Percentiles rank a stretch among this genome's conserved stretches.
phyloP scores from a whole-genome alignment of 129 eudicot genomes.

The Tagetes erecta region DNA sequence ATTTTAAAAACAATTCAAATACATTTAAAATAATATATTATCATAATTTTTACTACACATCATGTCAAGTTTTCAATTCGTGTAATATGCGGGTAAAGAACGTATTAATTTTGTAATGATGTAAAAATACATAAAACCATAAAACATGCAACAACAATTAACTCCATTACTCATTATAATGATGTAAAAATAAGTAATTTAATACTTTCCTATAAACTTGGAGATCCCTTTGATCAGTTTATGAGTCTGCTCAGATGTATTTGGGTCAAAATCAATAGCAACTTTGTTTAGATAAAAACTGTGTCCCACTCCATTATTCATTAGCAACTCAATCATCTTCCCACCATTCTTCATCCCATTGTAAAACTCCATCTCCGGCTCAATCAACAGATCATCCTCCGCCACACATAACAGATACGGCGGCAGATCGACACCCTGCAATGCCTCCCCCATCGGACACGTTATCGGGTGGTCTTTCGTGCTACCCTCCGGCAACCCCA shows the following conservation, averaged over 20 bases:
- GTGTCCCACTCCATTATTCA: conserved; percentile 59
- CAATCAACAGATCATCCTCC: conserved; percentile 59
- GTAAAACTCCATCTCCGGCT: conserved; percentile 67
- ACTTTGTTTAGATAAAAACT: conserved; percentile 79
- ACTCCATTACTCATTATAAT: too few relatives aligned
- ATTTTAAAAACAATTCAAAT: too few relatives aligned
- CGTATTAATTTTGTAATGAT: too few relatives aligned
- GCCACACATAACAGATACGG: conserved; percentile 69
- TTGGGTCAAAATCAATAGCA: conserved; percentile 59
- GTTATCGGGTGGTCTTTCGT: conserved; percentile 77
- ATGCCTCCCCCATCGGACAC: conserved; percentile 65
- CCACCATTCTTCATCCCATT: conserved; percentile 57
- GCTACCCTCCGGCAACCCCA: conserved; percentile 63
- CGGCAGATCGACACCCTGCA: conserved; percentile 46
- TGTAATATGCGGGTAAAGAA: too few relatives aligned
- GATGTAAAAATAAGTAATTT: too few relatives aligned
- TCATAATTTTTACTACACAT: too few relatives aligned
- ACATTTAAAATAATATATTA: too few relatives aligned
- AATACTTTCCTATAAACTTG: conserved; percentile 31
- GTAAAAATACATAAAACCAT: too few relatives aligned
- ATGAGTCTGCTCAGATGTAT: conserved; percentile 38
- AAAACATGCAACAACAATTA: too few relatives aligned
- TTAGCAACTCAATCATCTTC: conserved; percentile 56
- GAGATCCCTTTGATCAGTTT: conserved; percentile 44
- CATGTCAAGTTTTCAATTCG: too few relatives aligned